Evolutionary conservation across 257 asterid species (phyloP).

Genomic region (Scutellaria barbata): DNA sequence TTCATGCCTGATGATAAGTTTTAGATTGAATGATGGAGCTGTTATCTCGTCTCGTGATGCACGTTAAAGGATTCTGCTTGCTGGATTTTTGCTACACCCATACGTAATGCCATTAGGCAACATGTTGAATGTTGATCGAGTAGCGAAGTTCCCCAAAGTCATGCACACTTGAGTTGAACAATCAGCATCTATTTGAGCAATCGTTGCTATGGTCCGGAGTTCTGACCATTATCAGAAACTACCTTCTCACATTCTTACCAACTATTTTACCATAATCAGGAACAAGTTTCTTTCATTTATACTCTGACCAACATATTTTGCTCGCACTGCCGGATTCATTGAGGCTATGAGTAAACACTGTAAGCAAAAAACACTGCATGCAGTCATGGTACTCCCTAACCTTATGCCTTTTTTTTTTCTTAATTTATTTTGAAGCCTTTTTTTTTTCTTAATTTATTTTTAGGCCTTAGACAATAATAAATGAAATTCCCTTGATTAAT

Average conservation of each 20-base stretch:
- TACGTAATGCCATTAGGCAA: not conserved
- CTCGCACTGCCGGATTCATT: slow-evolving; percentile 9
- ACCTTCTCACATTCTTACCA: no score
- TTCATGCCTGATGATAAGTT: slow-evolving; percentile 79
- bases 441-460: not conserved
- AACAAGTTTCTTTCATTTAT: not conserved
- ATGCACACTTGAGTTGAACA: not conserved
- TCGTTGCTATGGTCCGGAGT: slow-evolving; percentile 22
- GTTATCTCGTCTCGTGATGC: not conserved
- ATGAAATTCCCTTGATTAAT: not conserved
- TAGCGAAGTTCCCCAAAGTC: slow-evolving; percentile 28
- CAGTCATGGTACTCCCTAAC: not conserved
- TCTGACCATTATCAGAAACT: not conserved
- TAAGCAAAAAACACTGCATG: not conserved
- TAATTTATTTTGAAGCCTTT: no score
- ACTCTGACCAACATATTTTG: not conserved
- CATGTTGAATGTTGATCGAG: slow-evolving; percentile 2
- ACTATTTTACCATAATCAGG: not conserved
- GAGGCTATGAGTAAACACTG: not conserved
- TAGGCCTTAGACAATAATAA: not conserved
- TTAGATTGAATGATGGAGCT: slow-evolving; percentile 40
- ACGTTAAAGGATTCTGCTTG: slow-evolving; percentile 20
- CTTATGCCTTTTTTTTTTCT: not conserved
- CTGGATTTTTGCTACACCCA: slow-evolving; percentile 1
- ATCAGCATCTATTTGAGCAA: not conserved